A percentile compares a stretch with the other conserved stretches of the same genome.
These are phyloP conservation scores for Candida easanensis DNA, from an alignment of 805 yeast genomes.

Conservation along the genomic window DNA sequence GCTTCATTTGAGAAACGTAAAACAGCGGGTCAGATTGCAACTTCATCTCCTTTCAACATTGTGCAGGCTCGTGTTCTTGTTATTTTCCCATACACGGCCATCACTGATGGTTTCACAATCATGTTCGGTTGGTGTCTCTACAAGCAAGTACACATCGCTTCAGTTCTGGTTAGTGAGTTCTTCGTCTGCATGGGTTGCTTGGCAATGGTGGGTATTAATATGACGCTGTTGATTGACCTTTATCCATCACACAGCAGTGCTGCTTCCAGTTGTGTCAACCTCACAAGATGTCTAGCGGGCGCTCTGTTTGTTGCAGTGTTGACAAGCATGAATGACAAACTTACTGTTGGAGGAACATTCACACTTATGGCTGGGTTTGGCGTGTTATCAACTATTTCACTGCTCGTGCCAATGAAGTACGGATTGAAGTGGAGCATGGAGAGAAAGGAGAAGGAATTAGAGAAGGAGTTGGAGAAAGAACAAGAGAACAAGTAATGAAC, in stretches of 20 bases:
- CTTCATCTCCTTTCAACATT: conserved; percentile 44
- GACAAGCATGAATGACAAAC: conserved; percentile 49
- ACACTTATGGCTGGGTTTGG: conserved; percentile 63
- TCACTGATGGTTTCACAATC: conserved; percentile 41
- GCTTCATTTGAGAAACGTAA: conserved; percentile 19
- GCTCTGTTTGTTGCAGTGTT: conserved; percentile 72
- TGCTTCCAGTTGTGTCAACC: conserved; percentile 69
- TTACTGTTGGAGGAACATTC: conserved; percentile 76
- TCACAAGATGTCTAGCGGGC: conserved; percentile 68
- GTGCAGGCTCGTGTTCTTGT: conserved; percentile 53
- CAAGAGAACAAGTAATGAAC: background rate
- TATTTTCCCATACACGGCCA: conserved; percentile 39
- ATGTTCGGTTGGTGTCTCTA: conserved; percentile 76
- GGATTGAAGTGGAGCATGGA: conserved; percentile 30
- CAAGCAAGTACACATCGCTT: conserved; percentile 19
- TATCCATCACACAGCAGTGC: conserved; percentile 70
- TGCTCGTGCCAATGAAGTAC: conserved; percentile 30
- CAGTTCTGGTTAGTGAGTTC: conserved; percentile 47
- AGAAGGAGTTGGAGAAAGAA: background rate
- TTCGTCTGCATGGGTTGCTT: conserved; percentile 58
- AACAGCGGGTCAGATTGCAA: conserved; percentile 21
- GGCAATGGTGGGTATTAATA: conserved; percentile 53
- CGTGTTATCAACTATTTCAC: conserved; percentile 21
- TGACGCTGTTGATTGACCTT: conserved; percentile 73
- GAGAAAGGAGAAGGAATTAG: conserved; percentile 17